These are phyloP conservation scores for Casuarina equisetifolia DNA, from an alignment of 306 rosid genomes.

Conservation along the genomic window DNA sequence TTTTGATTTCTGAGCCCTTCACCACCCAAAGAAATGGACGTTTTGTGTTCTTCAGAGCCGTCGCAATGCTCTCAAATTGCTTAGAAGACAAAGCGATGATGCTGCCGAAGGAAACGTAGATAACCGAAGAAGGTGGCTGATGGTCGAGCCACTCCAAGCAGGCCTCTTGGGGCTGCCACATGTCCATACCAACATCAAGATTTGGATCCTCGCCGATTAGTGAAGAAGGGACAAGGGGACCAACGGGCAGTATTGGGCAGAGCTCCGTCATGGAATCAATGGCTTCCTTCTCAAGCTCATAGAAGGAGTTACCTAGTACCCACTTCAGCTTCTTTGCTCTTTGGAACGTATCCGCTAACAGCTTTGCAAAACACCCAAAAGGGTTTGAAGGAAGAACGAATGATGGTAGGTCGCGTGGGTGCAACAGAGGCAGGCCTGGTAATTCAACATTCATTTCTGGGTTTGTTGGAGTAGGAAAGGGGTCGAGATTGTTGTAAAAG, in stretches of 20 bases:
- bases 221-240: constrained; percentile 46
- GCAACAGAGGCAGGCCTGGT: constrained; percentile 40
- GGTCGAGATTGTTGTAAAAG: constrained; percentile 34
- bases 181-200: constrained; percentile 36
- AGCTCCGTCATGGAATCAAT: constrained; percentile 40
- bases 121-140: constrained; percentile 37
- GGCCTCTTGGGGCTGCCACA: constrained; percentile 45
- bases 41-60: constrained; percentile 30
- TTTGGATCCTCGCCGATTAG: constrained; percentile 27
- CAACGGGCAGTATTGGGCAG: constrained; percentile 33
- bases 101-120: constrained; percentile 54
- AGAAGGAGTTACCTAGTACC: constrained; percentile 44
- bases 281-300: constrained; percentile 44
- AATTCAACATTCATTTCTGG: constrained; percentile 28
- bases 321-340: constrained; percentile 42
- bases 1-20: constrained; percentile 11
- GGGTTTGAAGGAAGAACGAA: constrained; percentile 45
- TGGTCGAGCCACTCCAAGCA: constrained; percentile 52
- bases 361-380: not conserved
- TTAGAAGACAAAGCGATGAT: constrained; percentile 13
- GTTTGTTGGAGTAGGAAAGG: constrained; percentile 28
- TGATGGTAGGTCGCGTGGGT: constrained; percentile 47
- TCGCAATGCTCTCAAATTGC: constrained; percentile 39
- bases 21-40: constrained; percentile 45
- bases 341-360: constrained; percentile 22